Conservation (phyloP, 1,139 yeast species). For the Geotrichum klebahnii region DNA sequence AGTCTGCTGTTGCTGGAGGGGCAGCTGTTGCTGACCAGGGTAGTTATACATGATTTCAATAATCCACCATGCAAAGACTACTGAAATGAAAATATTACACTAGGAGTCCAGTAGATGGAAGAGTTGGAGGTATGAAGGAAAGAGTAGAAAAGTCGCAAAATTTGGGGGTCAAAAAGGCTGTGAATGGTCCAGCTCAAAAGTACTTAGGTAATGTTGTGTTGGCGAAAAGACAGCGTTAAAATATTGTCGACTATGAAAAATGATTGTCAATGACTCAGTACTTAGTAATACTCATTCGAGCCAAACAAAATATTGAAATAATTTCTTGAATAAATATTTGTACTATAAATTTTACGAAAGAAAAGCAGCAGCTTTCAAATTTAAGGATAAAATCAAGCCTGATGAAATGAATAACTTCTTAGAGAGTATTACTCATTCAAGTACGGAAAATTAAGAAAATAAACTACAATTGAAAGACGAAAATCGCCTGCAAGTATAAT, state of each 20-base stretch:
- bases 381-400: too few relatives aligned
- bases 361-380: too few relatives aligned
- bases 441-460: too few relatives aligned
- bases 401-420: too few relatives aligned
- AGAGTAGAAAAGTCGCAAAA: not conserved
- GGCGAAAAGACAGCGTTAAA: slow-evolving; percentile 4
- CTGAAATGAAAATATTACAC: not conserved
- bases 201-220: slow-evolving; percentile 4
- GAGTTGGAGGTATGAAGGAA: not conserved
- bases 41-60: slow-evolving; percentile 11
- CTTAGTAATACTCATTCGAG: too few relatives aligned
- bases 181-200: not conserved
- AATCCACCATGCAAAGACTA: slow-evolving; percentile 1
- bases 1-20: not conserved
- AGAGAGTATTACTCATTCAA: too few relatives aligned
- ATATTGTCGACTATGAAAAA: not conserved
- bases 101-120: not conserved
- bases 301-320: too few relatives aligned
- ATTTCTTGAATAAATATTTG: too few relatives aligned
- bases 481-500: too few relatives aligned
- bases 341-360: too few relatives aligned
- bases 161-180: slow-evolving; percentile 2
- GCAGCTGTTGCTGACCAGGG: slow-evolving; percentile 24
- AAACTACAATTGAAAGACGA: too few relatives aligned
- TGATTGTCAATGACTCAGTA: not conserved